Evolutionary conservation across 352 stramenopile genomes (phyloP).

Genomic region (Blastocystis sp.): DNA sequence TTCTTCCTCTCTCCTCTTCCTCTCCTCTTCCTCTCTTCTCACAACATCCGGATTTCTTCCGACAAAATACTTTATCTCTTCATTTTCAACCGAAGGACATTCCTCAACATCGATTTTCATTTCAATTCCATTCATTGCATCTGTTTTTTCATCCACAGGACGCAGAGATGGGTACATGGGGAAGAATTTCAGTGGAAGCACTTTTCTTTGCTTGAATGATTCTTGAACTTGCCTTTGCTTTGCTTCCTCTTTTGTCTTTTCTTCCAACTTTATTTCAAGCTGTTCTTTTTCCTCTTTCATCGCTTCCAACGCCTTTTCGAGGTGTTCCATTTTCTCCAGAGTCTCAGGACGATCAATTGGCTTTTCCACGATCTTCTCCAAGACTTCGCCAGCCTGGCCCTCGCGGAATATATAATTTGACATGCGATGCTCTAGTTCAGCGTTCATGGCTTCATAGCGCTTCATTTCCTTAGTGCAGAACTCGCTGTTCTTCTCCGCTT

Average conservation of each 20-base stretch:
- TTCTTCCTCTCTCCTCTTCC: constrained; percentile 43
- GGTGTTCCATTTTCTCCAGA: neutral
- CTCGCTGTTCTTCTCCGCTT: constrained; percentile 1
- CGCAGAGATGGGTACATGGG: constrained; percentile 12
- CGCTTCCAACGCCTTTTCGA: neutral
- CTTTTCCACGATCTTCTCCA: constrained; percentile 42
- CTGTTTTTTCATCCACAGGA: constrained; percentile 3
- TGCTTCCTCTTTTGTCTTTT: neutral
- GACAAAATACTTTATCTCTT: neutral
- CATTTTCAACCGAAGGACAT: neutral
- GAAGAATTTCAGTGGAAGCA: constrained; percentile 50
- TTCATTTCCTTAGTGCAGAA: neutral
- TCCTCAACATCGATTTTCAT: neutral
- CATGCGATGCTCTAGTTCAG: constrained; percentile 6
- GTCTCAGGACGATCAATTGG: constrained; percentile 27
- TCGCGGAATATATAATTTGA: constrained; percentile 34
- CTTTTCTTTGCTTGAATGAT: neutral
- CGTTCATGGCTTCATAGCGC: neutral
- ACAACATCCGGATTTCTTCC: constrained; percentile 46
- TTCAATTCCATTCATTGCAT: neutral
- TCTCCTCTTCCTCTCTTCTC: constrained; percentile 59
- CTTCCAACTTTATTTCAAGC: neutral
- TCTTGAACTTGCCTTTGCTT: neutral
- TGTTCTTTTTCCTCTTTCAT: neutral
- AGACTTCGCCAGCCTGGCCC: neutral